Evolutionary conservation across 805 yeast genomes (phyloP).

Genomic region (Starmerella khaoyaiensis): DNA sequence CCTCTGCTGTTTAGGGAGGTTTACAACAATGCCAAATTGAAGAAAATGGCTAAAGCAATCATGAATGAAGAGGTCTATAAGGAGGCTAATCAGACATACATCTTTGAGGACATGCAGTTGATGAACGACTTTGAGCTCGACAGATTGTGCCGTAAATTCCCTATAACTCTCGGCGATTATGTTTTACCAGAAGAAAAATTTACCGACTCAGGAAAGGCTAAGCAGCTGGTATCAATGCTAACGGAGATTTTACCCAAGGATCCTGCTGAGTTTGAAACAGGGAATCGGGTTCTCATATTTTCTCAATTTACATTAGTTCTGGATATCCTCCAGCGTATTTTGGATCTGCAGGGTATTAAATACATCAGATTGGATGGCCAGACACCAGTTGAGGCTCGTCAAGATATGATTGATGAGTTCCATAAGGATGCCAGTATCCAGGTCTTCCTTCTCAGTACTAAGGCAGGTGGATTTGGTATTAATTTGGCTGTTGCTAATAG

Average conservation of each 20-base stretch:
- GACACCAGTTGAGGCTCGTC: conserved; percentile 87
- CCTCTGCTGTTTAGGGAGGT: conserved; percentile 67
- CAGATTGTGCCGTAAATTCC: conserved; percentile 57
- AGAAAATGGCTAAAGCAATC: conserved; percentile 61
- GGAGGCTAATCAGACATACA: conserved; percentile 63
- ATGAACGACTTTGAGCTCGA: conserved; percentile 89
- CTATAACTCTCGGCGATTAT: conserved; percentile 43
- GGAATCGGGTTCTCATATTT: conserved; percentile 64
- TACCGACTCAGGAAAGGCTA: conserved; percentile 65
- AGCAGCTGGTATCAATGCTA: conserved; percentile 44
- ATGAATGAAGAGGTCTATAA: conserved; percentile 68
- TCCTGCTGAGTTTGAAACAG: conserved; percentile 29
- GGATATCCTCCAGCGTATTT: conserved; percentile 70
- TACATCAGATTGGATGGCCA: conserved; percentile 86
- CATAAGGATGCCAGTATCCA: conserved; percentile 73
- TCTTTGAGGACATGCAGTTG: conserved; percentile 85
- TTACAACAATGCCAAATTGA: conserved; percentile 44
- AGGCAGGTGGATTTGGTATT: conserved; percentile 98
- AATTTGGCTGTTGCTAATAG: conserved; percentile 89
- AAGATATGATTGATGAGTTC: conserved; percentile 77
- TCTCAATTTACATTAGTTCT: conserved; percentile 87
- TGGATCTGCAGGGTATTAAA: conserved; percentile 49
- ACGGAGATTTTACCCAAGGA: conserved; percentile 24
- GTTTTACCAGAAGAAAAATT: conserved; percentile 42
- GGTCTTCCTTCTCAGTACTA: conserved; percentile 78